A percentile compares a stretch with the other conserved stretches of the same genome.
These are phyloP conservation scores for Cydonia oblonga DNA, from an alignment of 331 rosid species.

Conservation along the genomic window DNA sequence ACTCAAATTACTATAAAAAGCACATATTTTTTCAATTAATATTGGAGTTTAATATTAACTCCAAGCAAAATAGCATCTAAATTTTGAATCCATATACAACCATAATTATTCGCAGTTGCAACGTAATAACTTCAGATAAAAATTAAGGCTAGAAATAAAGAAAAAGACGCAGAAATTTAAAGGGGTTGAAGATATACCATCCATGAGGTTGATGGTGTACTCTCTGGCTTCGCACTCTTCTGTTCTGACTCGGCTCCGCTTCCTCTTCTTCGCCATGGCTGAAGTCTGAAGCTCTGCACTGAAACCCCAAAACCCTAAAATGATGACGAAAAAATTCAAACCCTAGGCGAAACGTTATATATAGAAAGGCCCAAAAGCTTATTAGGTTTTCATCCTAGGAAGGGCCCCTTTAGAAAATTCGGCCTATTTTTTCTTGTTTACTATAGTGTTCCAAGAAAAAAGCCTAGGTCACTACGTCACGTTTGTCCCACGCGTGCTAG, in stretches of 20 bases:
- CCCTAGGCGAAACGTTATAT: not conserved
- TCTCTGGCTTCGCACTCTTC: slow-evolving; percentile 14
- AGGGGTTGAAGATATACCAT: not conserved
- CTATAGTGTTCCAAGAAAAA: no score
- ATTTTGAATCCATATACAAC: no score
- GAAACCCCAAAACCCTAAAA: slow-evolving; percentile 1
- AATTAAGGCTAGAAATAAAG: not conserved
- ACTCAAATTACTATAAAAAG: not conserved
- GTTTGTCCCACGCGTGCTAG: no score
- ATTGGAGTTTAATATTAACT: not conserved
- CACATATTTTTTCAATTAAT: not conserved
- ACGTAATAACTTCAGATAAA: not conserved
- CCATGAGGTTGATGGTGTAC: slow-evolving; percentile 18
- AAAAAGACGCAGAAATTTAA: not conserved
- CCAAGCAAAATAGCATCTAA: not conserved
- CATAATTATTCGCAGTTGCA: not conserved
- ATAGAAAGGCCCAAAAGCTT: not conserved
- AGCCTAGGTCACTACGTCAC: no score
- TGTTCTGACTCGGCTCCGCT: slow-evolving; percentile 1
- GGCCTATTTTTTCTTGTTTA: no score
- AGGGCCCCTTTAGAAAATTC: no score
- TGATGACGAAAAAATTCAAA: not conserved
- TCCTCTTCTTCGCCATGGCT: slow-evolving; percentile 17
- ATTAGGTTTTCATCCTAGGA: not conserved
- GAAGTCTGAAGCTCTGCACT: slow-evolving; percentile 8